These are phyloP conservation scores for Beauveria sp. DNA, from an alignment of 2,329 filamentous ascomycete genomes.

Conservation along the genomic window DNA sequence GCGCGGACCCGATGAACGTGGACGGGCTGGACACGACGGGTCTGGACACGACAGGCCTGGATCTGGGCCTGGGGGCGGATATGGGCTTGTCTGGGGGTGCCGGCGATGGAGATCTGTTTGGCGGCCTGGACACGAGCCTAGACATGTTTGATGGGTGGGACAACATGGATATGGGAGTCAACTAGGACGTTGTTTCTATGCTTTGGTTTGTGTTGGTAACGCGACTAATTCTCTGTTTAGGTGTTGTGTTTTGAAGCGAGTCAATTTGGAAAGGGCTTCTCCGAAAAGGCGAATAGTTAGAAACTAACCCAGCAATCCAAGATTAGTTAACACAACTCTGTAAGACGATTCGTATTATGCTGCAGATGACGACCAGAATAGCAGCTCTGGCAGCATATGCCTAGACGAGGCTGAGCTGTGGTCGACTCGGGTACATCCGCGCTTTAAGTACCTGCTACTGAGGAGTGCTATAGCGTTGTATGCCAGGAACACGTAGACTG, in stretches of 20 bases:
- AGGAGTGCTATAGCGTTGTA: background rate
- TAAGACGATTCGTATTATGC: background rate
- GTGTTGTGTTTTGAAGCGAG: background rate
- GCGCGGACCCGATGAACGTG: slow-evolving; percentile 34
- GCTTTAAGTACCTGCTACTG: background rate
- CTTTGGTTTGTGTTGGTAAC: background rate
- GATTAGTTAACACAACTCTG: no score
- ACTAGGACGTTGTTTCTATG: background rate
- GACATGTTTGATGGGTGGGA: slow-evolving; percentile 38
- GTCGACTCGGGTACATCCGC: background rate
- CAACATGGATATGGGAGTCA: slow-evolving; percentile 24
- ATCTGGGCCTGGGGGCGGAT: slow-evolving; percentile 28
- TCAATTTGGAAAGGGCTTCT: no score
- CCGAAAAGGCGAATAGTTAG: no score
- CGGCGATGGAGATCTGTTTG: slow-evolving; percentile 33
- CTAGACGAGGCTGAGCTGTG: background rate
- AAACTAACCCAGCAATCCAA: no score
- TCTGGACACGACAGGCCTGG: slow-evolving; percentile 25
- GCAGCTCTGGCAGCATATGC: background rate
- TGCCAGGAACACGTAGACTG: background rate
- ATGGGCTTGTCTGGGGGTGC: slow-evolving; percentile 22
- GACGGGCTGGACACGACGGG: slow-evolving; percentile 20
- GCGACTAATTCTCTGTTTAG: no score
- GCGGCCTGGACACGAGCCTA: slow-evolving; percentile 30
- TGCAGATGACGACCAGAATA: no score